Conservation (phyloP, 768 basidiomycete species). For the Boletus subparvulus region DNA sequence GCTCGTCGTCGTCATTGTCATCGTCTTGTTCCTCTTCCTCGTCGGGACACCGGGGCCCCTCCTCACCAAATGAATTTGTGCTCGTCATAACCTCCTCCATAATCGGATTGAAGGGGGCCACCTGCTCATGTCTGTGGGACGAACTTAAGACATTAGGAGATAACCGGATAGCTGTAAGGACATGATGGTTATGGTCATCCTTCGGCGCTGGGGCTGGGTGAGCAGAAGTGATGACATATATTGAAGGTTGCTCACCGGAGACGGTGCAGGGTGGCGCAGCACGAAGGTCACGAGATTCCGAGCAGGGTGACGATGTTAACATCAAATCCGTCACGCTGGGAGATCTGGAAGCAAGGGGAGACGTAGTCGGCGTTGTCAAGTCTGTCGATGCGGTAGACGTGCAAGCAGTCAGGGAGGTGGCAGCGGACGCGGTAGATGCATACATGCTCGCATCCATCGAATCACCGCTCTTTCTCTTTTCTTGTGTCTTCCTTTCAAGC, state of each 20-base stretch:
- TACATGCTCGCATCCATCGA: slow-evolving; percentile 24
- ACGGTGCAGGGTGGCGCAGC: neutral
- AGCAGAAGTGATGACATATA: neutral
- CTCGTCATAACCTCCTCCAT: slow-evolving; percentile 9
- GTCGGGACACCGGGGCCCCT: slow-evolving; percentile 7
- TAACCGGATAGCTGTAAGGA: slow-evolving; percentile 27
- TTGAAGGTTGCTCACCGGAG: neutral
- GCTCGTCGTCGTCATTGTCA: slow-evolving; percentile 17
- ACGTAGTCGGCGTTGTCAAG: slow-evolving; percentile 19
- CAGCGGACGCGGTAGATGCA: slow-evolving; percentile 22
- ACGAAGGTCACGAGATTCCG: neutral
- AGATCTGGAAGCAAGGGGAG: slow-evolving; percentile 23
- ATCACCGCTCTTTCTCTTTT: slow-evolving; percentile 25
- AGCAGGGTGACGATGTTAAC: slow-evolving; percentile 1
- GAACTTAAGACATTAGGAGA: slow-evolving; percentile 15
- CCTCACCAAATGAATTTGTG: slow-evolving; percentile 10
- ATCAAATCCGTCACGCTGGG: slow-evolving; percentile 20
- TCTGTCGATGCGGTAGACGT: slow-evolving; percentile 19
- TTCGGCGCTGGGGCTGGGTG: neutral
- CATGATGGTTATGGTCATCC: slow-evolving; percentile 21
- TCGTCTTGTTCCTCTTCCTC: slow-evolving; percentile 16
- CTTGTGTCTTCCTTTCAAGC: slow-evolving; percentile 9
- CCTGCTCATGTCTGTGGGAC: slow-evolving; percentile 11
- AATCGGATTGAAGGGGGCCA: slow-evolving; percentile 3
- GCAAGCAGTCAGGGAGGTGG: slow-evolving; percentile 25